Conservation (phyloP, 495 filamentous ascomycete genomes). For the Aspergillus diversus region DNA sequence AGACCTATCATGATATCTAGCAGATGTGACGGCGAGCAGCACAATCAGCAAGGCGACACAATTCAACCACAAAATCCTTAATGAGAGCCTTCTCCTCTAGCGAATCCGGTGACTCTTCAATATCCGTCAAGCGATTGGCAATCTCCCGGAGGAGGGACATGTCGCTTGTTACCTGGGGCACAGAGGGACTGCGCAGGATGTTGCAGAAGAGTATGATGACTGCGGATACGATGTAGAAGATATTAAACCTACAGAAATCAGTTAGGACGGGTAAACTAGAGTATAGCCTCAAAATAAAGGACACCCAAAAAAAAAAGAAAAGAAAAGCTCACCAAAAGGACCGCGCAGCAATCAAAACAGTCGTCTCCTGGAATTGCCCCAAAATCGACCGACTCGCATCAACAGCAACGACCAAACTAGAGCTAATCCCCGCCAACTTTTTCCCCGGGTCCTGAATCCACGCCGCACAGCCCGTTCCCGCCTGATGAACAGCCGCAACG, state of each 20-base stretch:
- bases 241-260: neutral
- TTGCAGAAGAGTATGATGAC: slow-evolving; percentile 14
- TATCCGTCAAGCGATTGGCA: neutral
- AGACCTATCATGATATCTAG: too few relatives aligned
- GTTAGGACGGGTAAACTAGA: too few relatives aligned
- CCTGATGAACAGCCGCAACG: slow-evolving; percentile 16
- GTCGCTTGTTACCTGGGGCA: neutral
- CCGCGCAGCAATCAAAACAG: neutral
- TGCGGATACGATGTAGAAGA: neutral
- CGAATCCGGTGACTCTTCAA: neutral
- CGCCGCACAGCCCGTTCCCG: slow-evolving; percentile 4
- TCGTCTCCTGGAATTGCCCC: neutral
- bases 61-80: neutral
- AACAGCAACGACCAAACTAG: slow-evolving; percentile 6
- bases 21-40: neutral
- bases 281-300: too few relatives aligned
- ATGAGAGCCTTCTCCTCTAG: neutral
- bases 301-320: neutral
- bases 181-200: slow-evolving; percentile 1
- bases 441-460: slow-evolving; percentile 13
- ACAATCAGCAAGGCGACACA: slow-evolving; percentile 1
- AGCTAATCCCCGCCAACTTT: neutral
- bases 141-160: neutral
- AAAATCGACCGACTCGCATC: slow-evolving; percentile 17
- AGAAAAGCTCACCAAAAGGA: neutral